Base-by-base conservation (phyloP, 148 eudicot genomes). In the Persicaria maculosa region DNA sequence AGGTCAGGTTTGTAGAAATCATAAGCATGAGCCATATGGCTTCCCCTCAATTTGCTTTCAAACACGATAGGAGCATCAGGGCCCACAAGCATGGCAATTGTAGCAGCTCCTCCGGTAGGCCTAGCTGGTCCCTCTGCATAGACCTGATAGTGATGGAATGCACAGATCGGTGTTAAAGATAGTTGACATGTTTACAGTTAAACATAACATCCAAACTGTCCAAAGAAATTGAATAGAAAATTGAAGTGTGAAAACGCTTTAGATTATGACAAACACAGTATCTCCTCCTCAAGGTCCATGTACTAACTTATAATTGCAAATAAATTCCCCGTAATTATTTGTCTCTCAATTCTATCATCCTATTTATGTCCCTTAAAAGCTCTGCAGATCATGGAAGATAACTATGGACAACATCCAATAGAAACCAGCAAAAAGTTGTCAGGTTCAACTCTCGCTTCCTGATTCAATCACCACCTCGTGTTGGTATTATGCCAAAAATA, bases 41-140 rank as follows among this genome's bases (percentile, higher is more conserved):
- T 92, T 45, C 83, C 97, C 84, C 97, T 85, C 72, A 96, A 76
- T 84, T 90, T 92, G 97, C 97, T 90, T 84, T 96, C 99, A 50
- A 96, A 96, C 54, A 80, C 89, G 57, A 96, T 83, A 19, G 99
- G 97, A 50, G 97, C 97, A 84, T 96, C 92, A 20, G 99, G 93
- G 47, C 99, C 99, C 65, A 96, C 84, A 14, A 96, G 97, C 96
- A 96, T 96, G 53, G 97, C 97, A 80, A 96, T 74, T 6, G 97
- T 91, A 79, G 93, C 99, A 55, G 99, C 99, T 59, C 99, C 99
- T 68, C 99, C 97, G 44, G 99, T 96, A 43, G 99, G 97, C 77
- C 99, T 81, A 72, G 99, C 99, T 53, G 99, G 84, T 58, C 99
- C 97, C 83, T 96, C 97, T 6, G 99, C 99, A 81, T 96, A 96